phyloP scores from a whole-genome alignment of 768 basidiomycete species.

The Serpula lacrymans region DNA sequence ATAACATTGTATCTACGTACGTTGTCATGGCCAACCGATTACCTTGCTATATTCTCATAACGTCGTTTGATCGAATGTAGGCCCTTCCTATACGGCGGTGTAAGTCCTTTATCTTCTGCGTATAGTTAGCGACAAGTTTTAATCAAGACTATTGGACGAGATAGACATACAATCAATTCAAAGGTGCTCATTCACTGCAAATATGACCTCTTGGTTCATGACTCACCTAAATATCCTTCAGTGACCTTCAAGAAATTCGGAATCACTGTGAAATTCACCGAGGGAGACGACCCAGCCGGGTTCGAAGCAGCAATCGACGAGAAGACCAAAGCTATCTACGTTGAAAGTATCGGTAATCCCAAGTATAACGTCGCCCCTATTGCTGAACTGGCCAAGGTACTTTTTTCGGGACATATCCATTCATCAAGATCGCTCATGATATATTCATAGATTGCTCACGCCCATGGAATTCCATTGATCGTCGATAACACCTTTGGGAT shows the following conservation, averaged over 20 bases:
- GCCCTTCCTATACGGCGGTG: constrained; percentile 58
- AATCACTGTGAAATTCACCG: constrained; percentile 53
- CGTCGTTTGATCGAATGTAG: constrained; percentile 21
- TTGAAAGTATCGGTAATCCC: constrained; percentile 64
- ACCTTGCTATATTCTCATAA: background rate
- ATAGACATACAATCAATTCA: constrained; percentile 64
- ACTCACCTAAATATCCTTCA: constrained; percentile 13
- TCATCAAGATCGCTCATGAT: background rate
- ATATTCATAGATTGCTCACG: constrained; percentile 50
- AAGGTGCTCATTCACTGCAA: constrained; percentile 33
- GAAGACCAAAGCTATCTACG: constrained; percentile 55
- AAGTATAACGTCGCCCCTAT: constrained; percentile 55
- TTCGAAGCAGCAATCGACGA: constrained; percentile 56
- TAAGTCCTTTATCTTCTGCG: constrained; percentile 25
- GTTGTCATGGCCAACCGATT: constrained; percentile 11
- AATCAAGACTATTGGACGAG: background rate
- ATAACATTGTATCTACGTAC: constrained; percentile 64
- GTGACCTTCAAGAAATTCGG: constrained; percentile 55
- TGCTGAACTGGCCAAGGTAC: constrained; percentile 51
- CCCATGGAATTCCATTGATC: constrained; percentile 56
- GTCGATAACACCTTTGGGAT: constrained; percentile 67
- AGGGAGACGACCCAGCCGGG: constrained; percentile 40
- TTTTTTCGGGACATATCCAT: background rate
- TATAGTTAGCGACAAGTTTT: background rate
- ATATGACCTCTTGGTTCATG: background rate